Evolutionary conservation across 257 asterid genomes (phyloP).

Genomic region (Nicotiana tomentosiformis): DNA sequence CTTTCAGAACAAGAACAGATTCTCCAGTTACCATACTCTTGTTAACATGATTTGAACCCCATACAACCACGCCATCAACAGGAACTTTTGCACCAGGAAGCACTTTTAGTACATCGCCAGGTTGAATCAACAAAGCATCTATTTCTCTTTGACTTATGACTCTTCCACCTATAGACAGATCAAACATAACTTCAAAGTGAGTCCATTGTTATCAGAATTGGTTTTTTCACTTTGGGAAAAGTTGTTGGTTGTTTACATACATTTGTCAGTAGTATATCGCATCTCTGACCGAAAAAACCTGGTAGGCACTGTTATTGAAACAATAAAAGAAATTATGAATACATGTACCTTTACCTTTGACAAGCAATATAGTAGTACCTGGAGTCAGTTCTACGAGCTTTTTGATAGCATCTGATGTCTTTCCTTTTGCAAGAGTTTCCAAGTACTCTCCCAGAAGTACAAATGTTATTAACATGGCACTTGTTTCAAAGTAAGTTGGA

Average conservation of each 20-base stretch:
- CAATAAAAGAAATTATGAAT: not conserved
- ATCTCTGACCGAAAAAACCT: too few relatives aligned
- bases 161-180: constrained; percentile 61
- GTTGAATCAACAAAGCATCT: constrained; percentile 87
- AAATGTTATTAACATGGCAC: constrained; percentile 97
- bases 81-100: constrained; percentile 94
- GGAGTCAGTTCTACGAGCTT: constrained; percentile 96
- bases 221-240: not conserved
- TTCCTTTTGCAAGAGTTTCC: constrained; percentile 94
- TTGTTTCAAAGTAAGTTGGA: constrained; percentile 92
- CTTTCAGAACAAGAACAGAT: constrained; percentile 70
- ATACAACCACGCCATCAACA: constrained; percentile 78
- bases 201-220: not conserved
- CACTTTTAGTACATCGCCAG: constrained; percentile 85
- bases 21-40: constrained; percentile 99
- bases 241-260: too few relatives aligned
- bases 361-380: constrained; percentile 72
- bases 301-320: not conserved
- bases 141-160: constrained; percentile 80
- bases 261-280: too few relatives aligned
- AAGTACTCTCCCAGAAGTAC: constrained; percentile 91
- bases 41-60: constrained; percentile 94
- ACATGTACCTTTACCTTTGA: constrained; percentile 57
- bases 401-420: constrained; percentile 94
- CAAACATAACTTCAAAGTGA: not conserved